Evolutionary conservation across 2,329 filamentous ascomycete genomes (phyloP).

Genomic region (Hymenoscyphus albidus): DNA sequence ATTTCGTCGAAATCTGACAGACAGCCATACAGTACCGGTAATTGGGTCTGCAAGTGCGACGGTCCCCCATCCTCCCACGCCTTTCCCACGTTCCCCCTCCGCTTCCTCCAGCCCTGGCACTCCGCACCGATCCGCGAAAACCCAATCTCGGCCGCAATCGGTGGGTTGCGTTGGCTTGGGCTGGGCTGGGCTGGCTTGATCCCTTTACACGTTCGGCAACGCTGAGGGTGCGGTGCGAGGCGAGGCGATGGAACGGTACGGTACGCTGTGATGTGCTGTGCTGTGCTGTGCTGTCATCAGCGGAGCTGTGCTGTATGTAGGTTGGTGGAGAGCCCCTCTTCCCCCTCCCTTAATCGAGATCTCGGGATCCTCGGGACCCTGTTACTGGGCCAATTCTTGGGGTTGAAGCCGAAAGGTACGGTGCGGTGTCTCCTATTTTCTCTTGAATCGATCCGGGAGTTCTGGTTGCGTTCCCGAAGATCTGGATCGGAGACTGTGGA

Average conservation of each 20-base stretch:
- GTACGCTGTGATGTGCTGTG: background rate
- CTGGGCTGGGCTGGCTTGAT: no score
- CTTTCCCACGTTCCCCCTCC: slow-evolving; percentile 1
- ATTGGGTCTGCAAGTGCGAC: background rate
- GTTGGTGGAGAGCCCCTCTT: background rate
- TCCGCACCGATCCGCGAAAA: background rate
- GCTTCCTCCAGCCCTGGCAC: background rate
- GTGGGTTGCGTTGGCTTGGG: background rate
- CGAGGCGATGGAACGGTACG: background rate
- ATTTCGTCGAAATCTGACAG: background rate
- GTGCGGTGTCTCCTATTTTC: background rate
- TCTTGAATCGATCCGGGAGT: background rate
- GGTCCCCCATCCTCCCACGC: background rate
- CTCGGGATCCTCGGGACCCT: background rate
- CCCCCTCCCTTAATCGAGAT: background rate
- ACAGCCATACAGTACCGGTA: background rate
- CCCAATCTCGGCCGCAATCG: background rate
- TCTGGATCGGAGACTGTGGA: background rate
- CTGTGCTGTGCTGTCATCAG: no score
- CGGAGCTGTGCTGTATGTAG: background rate
- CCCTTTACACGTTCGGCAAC: background rate
- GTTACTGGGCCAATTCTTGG: background rate
- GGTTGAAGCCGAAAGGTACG: background rate
- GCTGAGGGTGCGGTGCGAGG: background rate
- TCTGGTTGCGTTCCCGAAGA: background rate